A percentile compares a stretch with the other conserved stretches of the same genome.
These are phyloP conservation scores for Phytophthora fragariaefolia DNA, from an alignment of 352 stramenopile species.

Conservation along the genomic window DNA sequence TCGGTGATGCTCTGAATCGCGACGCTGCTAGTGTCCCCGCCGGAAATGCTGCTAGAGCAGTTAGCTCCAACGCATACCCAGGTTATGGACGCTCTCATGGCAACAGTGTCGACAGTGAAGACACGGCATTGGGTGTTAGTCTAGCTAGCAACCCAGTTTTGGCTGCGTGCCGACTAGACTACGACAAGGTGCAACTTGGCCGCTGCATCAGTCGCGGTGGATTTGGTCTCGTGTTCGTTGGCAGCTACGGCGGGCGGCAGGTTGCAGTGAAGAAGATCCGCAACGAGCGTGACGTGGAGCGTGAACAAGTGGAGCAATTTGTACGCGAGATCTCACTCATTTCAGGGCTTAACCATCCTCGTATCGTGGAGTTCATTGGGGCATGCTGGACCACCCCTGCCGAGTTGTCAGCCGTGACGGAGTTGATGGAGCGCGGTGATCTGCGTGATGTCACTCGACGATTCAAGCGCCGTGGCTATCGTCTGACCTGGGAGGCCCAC, in stretches of 20 bases:
- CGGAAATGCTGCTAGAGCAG: neutral
- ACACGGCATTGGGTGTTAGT: constrained; percentile 34
- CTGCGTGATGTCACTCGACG: constrained; percentile 59
- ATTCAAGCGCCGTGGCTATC: constrained; percentile 51
- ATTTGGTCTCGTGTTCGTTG: constrained; percentile 56
- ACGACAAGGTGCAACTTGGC: constrained; percentile 40
- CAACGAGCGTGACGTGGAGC: constrained; percentile 39
- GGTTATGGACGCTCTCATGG: constrained; percentile 29
- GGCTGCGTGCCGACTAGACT: constrained; percentile 42
- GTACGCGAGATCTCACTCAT: constrained; percentile 67
- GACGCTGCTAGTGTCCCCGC: constrained; percentile 2
- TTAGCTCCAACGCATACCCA: constrained; percentile 9
- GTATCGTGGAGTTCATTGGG: constrained; percentile 73
- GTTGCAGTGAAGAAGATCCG: constrained; percentile 59
- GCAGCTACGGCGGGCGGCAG: constrained; percentile 40
- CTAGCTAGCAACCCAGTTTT: constrained; percentile 46
- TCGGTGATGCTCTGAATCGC: constrained; percentile 27
- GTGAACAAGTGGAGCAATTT: constrained; percentile 62
- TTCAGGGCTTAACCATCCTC: constrained; percentile 54
- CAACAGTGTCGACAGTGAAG: constrained; percentile 36
- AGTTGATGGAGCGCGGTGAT: constrained; percentile 76
- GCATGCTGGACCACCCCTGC: constrained; percentile 57
- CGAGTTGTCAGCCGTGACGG: constrained; percentile 61
- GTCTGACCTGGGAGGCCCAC: constrained; percentile 55
- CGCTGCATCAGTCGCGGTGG: constrained; percentile 49